A percentile compares a stretch with the other conserved stretches of the same genome.
Evolutionary conservation across 2,329 filamentous ascomycete species (phyloP).

Genomic region (Colletotrichum tanaceti): DNA sequence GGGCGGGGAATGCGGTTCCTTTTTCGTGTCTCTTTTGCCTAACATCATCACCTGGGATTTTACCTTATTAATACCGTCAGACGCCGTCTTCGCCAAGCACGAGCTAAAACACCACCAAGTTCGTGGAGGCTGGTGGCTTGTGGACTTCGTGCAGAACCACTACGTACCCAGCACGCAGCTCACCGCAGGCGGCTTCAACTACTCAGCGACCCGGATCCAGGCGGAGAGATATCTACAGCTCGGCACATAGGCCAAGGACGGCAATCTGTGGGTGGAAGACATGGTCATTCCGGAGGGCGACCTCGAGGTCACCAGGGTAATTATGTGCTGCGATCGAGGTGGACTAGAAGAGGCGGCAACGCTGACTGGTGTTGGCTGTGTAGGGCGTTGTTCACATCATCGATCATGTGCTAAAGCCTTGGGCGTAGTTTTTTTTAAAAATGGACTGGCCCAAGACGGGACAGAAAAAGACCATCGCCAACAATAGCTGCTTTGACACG

Average conservation of each 20-base stretch:
- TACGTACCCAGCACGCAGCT: slow-evolving; percentile 45
- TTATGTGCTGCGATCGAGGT: neutral
- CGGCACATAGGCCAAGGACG: slow-evolving; percentile 42
- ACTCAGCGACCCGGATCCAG: slow-evolving; percentile 43
- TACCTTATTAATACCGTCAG: slow-evolving; percentile 49
- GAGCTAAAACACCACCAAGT: slow-evolving; percentile 45
- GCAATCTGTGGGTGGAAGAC: slow-evolving; percentile 43
- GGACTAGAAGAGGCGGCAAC: neutral
- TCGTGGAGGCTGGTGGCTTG: slow-evolving; percentile 45
- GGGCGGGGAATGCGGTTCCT: neutral
- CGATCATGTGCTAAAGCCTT: slow-evolving; percentile 45
- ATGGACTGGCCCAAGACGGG: slow-evolving; percentile 42
- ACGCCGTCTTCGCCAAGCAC: slow-evolving; percentile 47
- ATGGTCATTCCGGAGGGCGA: slow-evolving; percentile 40
- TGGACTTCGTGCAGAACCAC: slow-evolving; percentile 45
- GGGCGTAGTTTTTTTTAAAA: slow-evolving; percentile 45
- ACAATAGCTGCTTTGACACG: slow-evolving; percentile 46
- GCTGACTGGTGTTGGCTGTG: neutral
- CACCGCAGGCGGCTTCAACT: slow-evolving; percentile 41
- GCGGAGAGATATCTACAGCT: slow-evolving; percentile 45
- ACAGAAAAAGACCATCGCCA: slow-evolving; percentile 44
- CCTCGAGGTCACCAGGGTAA: slow-evolving; percentile 23
- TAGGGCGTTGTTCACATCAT: slow-evolving; percentile 46
- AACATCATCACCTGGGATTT: slow-evolving; percentile 44
- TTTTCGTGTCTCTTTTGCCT: neutral